phyloP scores from a whole-genome alignment of 2,329 filamentous ascomycete genomes.

The Exophiala dermatitidis region DNA sequence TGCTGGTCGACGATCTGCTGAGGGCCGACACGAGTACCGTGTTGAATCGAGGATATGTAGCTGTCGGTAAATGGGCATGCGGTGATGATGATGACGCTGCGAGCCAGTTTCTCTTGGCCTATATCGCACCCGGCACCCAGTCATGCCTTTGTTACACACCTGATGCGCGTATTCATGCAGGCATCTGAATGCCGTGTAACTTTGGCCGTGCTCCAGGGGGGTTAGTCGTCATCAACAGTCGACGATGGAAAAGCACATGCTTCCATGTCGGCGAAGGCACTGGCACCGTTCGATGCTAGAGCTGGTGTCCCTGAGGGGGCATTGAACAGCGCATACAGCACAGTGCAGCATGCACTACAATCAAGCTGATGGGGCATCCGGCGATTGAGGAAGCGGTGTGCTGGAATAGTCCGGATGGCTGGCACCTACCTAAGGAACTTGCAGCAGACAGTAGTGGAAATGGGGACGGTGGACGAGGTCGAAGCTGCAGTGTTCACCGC shows the following conservation, averaged over 20 bases:
- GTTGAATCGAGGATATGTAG: too few species aligned
- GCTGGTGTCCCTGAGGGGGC: constrained; percentile 3
- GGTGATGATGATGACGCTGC: not conserved
- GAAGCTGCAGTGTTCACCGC: too few species aligned
- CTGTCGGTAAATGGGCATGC: too few species aligned
- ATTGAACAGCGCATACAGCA: constrained; percentile 11
- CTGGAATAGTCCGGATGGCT: too few species aligned
- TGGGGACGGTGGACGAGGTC: too few species aligned
- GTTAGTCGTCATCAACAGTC: not conserved
- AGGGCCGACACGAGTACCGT: too few species aligned
- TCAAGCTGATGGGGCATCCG: too few species aligned
- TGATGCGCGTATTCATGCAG: not conserved
- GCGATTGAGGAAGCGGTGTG: too few species aligned
- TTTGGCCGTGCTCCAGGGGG: not conserved
- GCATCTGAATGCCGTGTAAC: not conserved
- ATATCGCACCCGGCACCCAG: not conserved
- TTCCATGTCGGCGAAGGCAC: not conserved
- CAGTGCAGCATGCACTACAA: too few species aligned
- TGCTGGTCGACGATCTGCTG: too few species aligned
- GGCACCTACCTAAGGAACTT: too few species aligned
- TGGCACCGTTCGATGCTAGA: not conserved
- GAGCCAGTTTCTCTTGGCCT: not conserved
- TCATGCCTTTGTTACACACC: not conserved
- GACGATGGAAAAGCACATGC: constrained; percentile 9
- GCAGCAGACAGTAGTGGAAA: too few species aligned